Evolutionary conservation across 2,329 filamentous ascomycete species (phyloP).

Genomic region (Ophiostoma novo-ulmi): DNA sequence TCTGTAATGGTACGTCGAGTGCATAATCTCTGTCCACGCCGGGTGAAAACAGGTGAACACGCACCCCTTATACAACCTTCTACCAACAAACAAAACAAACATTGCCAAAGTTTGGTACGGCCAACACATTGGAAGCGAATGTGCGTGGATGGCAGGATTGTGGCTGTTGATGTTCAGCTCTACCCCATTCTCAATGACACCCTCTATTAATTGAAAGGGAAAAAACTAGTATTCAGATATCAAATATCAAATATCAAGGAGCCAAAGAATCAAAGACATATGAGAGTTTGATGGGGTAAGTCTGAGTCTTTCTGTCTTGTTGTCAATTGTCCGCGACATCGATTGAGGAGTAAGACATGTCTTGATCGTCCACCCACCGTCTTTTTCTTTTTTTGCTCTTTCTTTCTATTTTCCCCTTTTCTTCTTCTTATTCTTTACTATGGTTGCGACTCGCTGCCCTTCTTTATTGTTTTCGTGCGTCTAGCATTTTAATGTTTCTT

Average conservation of each 20-base stretch:
- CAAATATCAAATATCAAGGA: background rate
- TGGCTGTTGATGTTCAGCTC: background rate
- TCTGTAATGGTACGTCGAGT: slow-evolving; percentile 10
- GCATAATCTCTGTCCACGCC: slow-evolving; percentile 11
- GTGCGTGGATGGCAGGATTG: background rate
- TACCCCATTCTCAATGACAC: background rate
- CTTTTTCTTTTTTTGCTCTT: background rate
- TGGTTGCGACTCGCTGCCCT: background rate
- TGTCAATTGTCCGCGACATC: slow-evolving; percentile 2
- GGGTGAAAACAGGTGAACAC: background rate
- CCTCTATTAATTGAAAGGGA: background rate
- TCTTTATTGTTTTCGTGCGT: background rate
- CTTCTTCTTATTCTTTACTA: background rate
- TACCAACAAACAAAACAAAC: background rate
- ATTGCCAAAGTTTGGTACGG: background rate
- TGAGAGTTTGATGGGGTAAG: background rate
- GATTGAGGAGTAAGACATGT: background rate
- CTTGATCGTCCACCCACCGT: background rate
- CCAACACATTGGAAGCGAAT: slow-evolving; percentile 1
- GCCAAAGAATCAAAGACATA: background rate
- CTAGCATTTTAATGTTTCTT: background rate
- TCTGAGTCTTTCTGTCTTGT: background rate
- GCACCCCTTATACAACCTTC: background rate
- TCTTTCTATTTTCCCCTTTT: background rate
- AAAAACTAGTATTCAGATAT: background rate